Percentiles rank a stretch among this genome's conserved stretches.
phyloP scores from a whole-genome alignment of 2,329 filamentous ascomycete species.

The Calonectria pteridis region DNA sequence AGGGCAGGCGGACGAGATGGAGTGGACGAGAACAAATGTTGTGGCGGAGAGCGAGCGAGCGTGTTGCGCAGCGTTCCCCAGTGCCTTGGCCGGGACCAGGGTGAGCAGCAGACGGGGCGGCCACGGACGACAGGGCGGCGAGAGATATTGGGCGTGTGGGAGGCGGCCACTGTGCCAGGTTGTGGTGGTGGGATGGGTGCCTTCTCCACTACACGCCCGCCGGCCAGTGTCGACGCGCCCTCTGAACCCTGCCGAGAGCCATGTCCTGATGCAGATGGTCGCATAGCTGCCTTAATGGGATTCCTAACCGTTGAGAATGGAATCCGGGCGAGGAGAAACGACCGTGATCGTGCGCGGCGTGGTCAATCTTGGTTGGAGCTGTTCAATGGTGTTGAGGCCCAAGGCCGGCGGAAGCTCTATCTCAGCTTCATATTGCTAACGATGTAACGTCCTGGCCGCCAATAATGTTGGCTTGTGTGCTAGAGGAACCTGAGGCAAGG shows the following conservation, averaged over 20 bases:
- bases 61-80: conserved; percentile 34
- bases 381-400: conserved; percentile 23
- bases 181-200: conserved; percentile 22
- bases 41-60: conserved; percentile 24
- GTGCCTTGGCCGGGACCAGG: conserved; percentile 37
- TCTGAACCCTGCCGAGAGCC: not conserved
- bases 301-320: not conserved
- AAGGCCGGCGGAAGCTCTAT: conserved; percentile 11
- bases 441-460: conserved; percentile 17
- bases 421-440: not conserved
- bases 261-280: conserved; percentile 10
- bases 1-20: conserved; percentile 40
- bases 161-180: conserved; percentile 7
- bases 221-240: conserved; percentile 11
- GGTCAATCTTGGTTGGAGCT: conserved; percentile 9
- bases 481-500: conserved; percentile 5
- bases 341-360: not conserved
- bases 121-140: conserved; percentile 36
- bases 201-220: conserved; percentile 19
- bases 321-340: not conserved
- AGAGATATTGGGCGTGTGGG: conserved; percentile 20
- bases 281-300: conserved; percentile 27
- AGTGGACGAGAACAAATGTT: conserved; percentile 41
- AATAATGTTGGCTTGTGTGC: not conserved
- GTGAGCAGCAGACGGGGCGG: conserved; percentile 26